Evolutionary conservation across 73 alveolate genomes (phyloP).

Genomic region (Effrenium voratum): DNA sequence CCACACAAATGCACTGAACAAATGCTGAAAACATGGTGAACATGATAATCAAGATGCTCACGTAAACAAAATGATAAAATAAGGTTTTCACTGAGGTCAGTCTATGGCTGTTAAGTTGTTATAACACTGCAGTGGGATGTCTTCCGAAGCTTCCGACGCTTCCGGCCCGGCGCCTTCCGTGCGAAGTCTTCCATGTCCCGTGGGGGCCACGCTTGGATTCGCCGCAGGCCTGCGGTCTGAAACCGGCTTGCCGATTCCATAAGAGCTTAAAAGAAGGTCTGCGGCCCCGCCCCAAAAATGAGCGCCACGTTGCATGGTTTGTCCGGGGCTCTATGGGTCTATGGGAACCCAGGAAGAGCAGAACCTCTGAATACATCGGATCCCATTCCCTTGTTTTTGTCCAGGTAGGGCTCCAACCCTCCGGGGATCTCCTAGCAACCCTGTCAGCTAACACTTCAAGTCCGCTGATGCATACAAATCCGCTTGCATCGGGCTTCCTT

Average conservation of each 20-base stretch:
- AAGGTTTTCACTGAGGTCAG: neutral
- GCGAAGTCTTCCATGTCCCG: slow-evolving; percentile 67
- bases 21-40: too few species aligned
- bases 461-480: too few species aligned
- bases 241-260: neutral
- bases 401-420: too few species aligned
- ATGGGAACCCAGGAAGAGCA: neutral
- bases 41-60: too few species aligned
- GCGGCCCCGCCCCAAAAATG: neutral
- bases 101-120: neutral
- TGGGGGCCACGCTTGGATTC: slow-evolving; percentile 40
- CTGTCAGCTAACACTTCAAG: too few species aligned
- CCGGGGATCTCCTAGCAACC: too few species aligned
- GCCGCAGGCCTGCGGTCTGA: slow-evolving; percentile 10
- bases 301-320: too few species aligned
- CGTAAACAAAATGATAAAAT: too few species aligned
- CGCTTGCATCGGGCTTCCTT: too few species aligned
- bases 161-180: neutral
- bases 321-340: neutral
- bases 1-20: too few species aligned
- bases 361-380: too few species aligned
- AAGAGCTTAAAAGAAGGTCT: neutral
- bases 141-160: neutral
- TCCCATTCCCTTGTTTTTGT: too few species aligned
- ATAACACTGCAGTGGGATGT: neutral